Evolutionary conservation across 352 stramenopile genomes (phyloP).

Genomic region (Blastocystis sp.): DNA sequence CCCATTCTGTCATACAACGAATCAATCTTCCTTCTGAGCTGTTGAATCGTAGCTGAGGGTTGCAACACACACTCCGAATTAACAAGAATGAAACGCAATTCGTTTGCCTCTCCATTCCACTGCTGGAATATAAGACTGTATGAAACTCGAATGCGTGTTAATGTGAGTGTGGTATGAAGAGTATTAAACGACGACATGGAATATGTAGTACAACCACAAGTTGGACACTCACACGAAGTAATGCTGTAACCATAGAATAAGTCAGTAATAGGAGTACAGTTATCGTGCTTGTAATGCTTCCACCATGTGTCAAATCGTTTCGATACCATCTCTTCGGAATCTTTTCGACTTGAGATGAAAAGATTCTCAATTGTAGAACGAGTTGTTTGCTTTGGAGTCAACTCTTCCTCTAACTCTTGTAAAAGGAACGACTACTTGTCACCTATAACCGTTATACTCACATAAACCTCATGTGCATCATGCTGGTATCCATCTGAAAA

Average conservation of each 20-base stretch:
- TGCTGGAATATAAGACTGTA: constrained; percentile 5
- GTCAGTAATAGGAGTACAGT: background rate
- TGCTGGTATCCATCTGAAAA: constrained; percentile 37
- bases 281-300: background rate
- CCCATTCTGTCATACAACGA: background rate
- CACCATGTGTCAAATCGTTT: background rate
- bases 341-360: background rate
- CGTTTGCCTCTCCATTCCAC: background rate
- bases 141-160: background rate
- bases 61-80: background rate
- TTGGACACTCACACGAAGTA: background rate
- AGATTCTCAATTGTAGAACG: background rate
- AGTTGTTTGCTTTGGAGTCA: background rate
- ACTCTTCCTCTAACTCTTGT: constrained; percentile 6
- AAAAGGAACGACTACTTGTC: constrained; percentile 26
- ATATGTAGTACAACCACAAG: background rate
- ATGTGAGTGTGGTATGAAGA: background rate
- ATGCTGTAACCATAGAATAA: constrained; percentile 43
- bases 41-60: background rate
- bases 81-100: background rate
- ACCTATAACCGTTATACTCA: background rate
- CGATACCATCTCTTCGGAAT: background rate
- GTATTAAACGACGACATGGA: constrained; percentile 24
- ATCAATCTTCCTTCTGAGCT: background rate
- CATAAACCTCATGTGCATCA: constrained; percentile 31